These are phyloP conservation scores for Blastomyces gilchristii DNA, from an alignment of 2,329 filamentous ascomycete species.

Conservation along the genomic window DNA sequence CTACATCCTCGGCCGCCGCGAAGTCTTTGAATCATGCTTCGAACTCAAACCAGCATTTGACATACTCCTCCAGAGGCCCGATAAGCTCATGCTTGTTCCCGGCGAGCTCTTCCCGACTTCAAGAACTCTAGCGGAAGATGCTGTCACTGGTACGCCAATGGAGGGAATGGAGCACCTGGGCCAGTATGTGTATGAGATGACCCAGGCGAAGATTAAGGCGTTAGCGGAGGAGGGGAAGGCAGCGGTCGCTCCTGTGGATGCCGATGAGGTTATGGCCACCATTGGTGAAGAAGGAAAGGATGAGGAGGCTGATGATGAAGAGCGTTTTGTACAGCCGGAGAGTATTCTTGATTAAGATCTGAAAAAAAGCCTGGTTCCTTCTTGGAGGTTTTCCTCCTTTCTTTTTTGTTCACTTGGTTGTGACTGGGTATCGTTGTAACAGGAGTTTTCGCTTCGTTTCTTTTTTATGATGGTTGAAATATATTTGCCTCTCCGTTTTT, in stretches of 20 bases:
- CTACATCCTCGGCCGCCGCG: constrained; percentile 80
- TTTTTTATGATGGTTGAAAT: not conserved
- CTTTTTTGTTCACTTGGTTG: not conserved
- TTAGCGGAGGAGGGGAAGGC: constrained; percentile 34
- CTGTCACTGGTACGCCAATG: constrained; percentile 57
- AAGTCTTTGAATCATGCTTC: constrained; percentile 78
- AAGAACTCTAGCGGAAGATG: constrained; percentile 34
- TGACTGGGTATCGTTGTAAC: not conserved
- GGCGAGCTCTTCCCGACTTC: constrained; percentile 75
- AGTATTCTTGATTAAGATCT: constrained; percentile 2
- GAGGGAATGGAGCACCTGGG: constrained; percentile 87
- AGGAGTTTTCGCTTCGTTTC: not conserved
- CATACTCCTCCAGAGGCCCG: constrained; percentile 62
- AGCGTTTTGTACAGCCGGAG: constrained; percentile 2
- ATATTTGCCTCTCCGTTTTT: not conserved
- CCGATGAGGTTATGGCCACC: constrained; percentile 26
- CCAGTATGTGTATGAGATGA: constrained; percentile 96
- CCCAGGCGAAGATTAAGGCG: constrained; percentile 56
- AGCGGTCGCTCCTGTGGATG: constrained; percentile 22
- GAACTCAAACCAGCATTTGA: constrained; percentile 84
- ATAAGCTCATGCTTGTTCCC: constrained; percentile 70
- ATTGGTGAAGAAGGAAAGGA: constrained; percentile 27
- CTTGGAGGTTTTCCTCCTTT: not conserved
- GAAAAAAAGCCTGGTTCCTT: not conserved
- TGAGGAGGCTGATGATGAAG: constrained; percentile 22